Conservation (phyloP, 2,329 filamentous ascomycete genomes). For the Fragosphaeria purpurea region DNA sequence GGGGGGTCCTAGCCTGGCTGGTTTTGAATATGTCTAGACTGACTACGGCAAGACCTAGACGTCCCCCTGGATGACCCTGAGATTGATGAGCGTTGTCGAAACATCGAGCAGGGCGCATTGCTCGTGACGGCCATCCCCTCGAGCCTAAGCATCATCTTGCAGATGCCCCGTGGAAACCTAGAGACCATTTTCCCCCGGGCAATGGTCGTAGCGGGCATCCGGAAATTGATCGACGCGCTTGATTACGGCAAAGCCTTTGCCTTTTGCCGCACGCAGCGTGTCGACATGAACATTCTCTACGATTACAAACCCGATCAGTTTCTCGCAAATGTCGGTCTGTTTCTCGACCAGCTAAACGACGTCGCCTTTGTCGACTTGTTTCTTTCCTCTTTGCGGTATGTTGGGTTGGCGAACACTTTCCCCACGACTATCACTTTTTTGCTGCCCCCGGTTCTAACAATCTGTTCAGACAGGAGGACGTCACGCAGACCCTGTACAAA, state of each 20-base stretch:
- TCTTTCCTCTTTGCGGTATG: constrained; percentile 70
- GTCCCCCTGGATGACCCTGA: constrained; percentile 83
- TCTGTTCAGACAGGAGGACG: constrained; percentile 68
- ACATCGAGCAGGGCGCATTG: constrained; percentile 78
- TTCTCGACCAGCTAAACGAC: constrained; percentile 76
- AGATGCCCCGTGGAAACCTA: constrained; percentile 92
- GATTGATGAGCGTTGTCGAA: constrained; percentile 82
- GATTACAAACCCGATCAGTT: constrained; percentile 88
- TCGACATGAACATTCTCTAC: constrained; percentile 96
- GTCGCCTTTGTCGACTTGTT: constrained; percentile 82
- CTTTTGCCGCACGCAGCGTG: constrained; percentile 81
- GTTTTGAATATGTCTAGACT: no score
- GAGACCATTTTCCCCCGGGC: constrained; percentile 92
- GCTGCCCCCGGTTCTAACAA: background rate
- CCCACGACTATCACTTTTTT: no score
- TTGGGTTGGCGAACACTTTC: background rate
- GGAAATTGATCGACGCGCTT: constrained; percentile 66
- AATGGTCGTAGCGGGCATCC: constrained; percentile 83
- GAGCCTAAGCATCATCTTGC: constrained; percentile 73
- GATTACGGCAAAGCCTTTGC: constrained; percentile 79
- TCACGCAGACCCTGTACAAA: constrained; percentile 86
- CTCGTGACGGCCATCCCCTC: constrained; percentile 85
- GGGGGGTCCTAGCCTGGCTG: no score
- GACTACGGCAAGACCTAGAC: constrained; percentile 53
- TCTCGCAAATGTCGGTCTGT: constrained; percentile 61